Evolutionary conservation across 192 early-diverging fungal genomes (phyloP), one percentile per base, ranked within the genome.

Genomic region (Allomyces macrogynus): DNA sequence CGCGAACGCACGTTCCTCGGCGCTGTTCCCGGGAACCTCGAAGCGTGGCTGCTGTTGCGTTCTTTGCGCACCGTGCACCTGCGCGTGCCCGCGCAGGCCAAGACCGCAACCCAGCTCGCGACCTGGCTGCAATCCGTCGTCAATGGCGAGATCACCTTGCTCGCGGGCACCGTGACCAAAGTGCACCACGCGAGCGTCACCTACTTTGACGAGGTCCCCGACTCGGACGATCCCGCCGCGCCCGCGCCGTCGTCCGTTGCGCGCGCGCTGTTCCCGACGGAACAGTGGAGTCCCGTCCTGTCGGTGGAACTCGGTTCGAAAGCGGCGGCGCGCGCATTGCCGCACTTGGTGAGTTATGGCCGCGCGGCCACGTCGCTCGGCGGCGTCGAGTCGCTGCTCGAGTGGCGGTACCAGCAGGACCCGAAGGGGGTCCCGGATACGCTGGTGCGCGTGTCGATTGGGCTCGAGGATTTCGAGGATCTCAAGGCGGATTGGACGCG

Each of bases 381-480:
- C 65, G 81, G 82, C 24, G 73, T 78, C 24, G 84, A 87, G 72
- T 75, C 75, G 23, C 70, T 84, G 63, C 75, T 80, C 27, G 86
- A 88, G 64, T 88, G 86, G 86, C 73, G 86, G 26, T 69, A 74
- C 40, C 73, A 65, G 1, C 40, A 66, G 18, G 84, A 86, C 64
- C 54, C 66, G 63, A 32, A 63, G 12, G 70, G 66, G 10, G 67
- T 75, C 3, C 66, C 71, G 24, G 78, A 78, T 1, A 65, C 66
- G 11, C 67, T 87, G 32, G 64, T 83, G 44, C 77, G 87, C n/a
- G 69, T 89, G 22, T 81, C 77, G 61, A 71, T 89, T 8, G 87
- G 87, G 16, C 69, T 89, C 62, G 87, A 89, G 72, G 69, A 73
- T 27, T 67, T 77, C 54, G 81, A 84, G 32, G 85, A 85, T 32